Evolutionary conservation across 495 filamentous ascomycete genomes (phyloP).

Genomic region (Aspergillus affinis): DNA sequence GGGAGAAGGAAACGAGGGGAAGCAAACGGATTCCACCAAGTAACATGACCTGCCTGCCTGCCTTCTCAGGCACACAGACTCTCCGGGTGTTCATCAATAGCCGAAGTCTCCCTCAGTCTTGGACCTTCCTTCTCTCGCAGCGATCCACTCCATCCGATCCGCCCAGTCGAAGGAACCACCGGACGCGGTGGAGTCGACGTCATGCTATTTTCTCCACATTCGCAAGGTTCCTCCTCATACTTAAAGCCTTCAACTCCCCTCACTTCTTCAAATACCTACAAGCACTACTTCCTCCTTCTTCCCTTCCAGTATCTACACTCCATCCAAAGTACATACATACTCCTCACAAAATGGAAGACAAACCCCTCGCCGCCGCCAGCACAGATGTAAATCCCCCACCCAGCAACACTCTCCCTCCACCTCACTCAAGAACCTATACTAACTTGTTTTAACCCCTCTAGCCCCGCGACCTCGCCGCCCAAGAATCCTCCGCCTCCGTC

Average conservation of each 20-base stretch:
- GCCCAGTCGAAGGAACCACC: neutral
- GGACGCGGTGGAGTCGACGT: neutral
- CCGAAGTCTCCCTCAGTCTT: neutral
- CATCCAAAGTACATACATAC: neutral
- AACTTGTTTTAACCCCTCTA: conserved; percentile 16
- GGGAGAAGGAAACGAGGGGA: neutral
- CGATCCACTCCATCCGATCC: neutral
- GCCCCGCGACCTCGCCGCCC: conserved; percentile 48
- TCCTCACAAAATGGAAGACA: conserved; percentile 27
- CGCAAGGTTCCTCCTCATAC: neutral
- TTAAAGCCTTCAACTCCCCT: neutral
- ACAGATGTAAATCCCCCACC: conserved; percentile 32
- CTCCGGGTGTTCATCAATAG: too few relatives aligned
- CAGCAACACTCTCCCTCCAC: neutral
- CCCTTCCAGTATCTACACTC: neutral
- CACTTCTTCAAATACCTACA: neutral
- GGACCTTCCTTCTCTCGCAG: neutral
- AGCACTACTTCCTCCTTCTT: neutral
- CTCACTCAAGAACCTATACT: conserved; percentile 1
- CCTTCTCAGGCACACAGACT: too few relatives aligned
- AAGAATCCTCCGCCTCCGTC: conserved; percentile 50
- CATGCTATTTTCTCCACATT: neutral
- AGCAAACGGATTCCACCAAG: neutral
- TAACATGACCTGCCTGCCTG: too few relatives aligned
- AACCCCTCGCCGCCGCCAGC: conserved; percentile 36